A percentile compares a stretch with the other conserved stretches of the same genome.
These are phyloP conservation scores for Hura crepitans DNA, from an alignment of 441 rosid genomes.

Conservation along the genomic window DNA sequence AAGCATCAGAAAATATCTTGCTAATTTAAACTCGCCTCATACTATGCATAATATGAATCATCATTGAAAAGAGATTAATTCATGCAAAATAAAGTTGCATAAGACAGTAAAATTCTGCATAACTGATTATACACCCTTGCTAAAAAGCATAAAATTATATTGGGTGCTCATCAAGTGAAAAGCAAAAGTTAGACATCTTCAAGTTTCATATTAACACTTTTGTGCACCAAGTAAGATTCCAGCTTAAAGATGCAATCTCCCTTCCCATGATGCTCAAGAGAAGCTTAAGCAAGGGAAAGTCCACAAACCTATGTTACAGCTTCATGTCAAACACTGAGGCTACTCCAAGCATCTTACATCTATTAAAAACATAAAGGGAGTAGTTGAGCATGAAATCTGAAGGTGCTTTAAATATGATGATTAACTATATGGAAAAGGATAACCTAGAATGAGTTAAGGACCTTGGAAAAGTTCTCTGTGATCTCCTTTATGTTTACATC, in stretches of 20 bases:
- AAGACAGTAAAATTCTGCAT: not conserved
- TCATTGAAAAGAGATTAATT: not conserved
- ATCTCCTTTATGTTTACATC: conserved; percentile 61
- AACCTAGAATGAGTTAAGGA: conserved; percentile 21
- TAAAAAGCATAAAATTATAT: not conserved
- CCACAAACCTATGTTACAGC: conserved; percentile 5
- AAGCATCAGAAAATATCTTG: conserved; percentile 19
- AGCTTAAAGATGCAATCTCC: not conserved
- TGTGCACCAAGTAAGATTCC: not conserved
- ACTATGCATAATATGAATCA: not conserved
- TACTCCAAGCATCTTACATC: conserved; percentile 13
- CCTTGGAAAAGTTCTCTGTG: conserved; percentile 85
- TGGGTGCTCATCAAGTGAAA: not conserved
- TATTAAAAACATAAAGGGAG: not conserved
- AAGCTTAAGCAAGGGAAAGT: not conserved
- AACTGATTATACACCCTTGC: not conserved
- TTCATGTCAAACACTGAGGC: conserved; percentile 1
- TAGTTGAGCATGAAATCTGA: not conserved
- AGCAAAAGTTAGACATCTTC: conserved; percentile 14
- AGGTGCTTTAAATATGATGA: not conserved
- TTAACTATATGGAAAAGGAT: not conserved
- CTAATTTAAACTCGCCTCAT: conserved; percentile 1
- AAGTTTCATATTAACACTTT: not conserved
- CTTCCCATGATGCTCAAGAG: not conserved
- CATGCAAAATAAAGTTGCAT: not conserved